A percentile compares a stretch with the other conserved stretches of the same genome.
Evolutionary conservation across 73 alveolate genomes (phyloP).

Genomic region (Stentor roeselii): DNA sequence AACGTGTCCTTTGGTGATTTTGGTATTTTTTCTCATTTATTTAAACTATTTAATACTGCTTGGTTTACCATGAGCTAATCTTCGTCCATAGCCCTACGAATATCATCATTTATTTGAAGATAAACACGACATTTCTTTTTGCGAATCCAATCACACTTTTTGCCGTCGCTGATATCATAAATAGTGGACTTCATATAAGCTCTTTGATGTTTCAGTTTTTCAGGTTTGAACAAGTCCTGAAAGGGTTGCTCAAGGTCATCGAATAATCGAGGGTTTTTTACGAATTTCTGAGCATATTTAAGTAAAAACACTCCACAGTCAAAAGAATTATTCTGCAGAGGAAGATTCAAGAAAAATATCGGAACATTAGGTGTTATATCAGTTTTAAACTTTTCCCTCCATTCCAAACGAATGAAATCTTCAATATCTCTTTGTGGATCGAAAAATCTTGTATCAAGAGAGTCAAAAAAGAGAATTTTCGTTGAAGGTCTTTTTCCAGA

Average conservation of each 20-base stretch:
- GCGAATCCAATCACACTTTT: no score
- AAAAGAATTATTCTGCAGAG: slow-evolving; percentile 1
- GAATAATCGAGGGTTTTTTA: not conserved
- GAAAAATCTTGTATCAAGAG: not conserved
- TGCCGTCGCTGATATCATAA: no score
- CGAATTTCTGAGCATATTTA: not conserved
- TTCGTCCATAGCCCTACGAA: no score
- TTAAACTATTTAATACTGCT: no score
- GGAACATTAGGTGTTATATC: not conserved
- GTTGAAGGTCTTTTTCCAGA: not conserved
- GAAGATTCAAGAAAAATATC: not conserved
- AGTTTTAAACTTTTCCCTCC: not conserved
- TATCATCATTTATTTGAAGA: no score
- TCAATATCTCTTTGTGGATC: not conserved
- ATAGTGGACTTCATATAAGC: no score
- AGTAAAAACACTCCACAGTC: slow-evolving; percentile 13
- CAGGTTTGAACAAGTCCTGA: no score
- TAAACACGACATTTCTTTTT: no score
- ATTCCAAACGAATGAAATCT: not conserved
- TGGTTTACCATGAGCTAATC: no score
- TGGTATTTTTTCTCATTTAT: not conserved
- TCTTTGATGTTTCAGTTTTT: no score
- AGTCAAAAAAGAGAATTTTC: slow-evolving; percentile 18
- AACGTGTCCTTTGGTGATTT: slow-evolving; percentile 10
- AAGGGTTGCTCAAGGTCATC: not conserved